Percentiles rank a stretch among this genome's conserved stretches.
These are phyloP conservation scores for Maudiozyma turicensis DNA, from an alignment of 805 yeast genomes.

Conservation along the genomic window DNA sequence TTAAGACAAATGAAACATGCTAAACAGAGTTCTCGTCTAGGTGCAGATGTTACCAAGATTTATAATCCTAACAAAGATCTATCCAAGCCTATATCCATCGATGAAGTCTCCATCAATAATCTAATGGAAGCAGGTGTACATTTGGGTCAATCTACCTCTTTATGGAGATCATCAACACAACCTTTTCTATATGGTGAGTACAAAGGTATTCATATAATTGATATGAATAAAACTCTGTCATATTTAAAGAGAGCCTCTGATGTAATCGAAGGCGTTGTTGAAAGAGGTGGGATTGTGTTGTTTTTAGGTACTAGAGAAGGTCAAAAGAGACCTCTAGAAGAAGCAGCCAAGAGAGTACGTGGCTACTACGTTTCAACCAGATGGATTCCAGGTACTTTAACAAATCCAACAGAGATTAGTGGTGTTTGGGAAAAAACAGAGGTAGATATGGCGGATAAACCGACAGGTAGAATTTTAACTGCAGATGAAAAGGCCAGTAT, in stretches of 20 bases:
- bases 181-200: slow-evolving; percentile 83
- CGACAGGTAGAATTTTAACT: slow-evolving; percentile 50
- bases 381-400: slow-evolving; percentile 93
- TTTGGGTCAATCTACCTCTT: slow-evolving; percentile 77
- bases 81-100: slow-evolving; percentile 44
- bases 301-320: slow-evolving; percentile 80
- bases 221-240: slow-evolving; percentile 71
- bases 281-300: slow-evolving; percentile 74
- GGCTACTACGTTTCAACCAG: slow-evolving; percentile 76
- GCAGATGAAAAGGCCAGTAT: slow-evolving; percentile 41
- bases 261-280: slow-evolving; percentile 74
- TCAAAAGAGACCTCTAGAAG: slow-evolving; percentile 62
- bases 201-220: slow-evolving; percentile 85
- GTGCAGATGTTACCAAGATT: slow-evolving; percentile 51
- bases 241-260: slow-evolving; percentile 73
- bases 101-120: slow-evolving; percentile 55
- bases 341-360: slow-evolving; percentile 65
- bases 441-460: slow-evolving; percentile 62
- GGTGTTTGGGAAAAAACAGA: slow-evolving; percentile 56
- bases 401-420: slow-evolving; percentile 66
- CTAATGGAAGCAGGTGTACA: slow-evolving; percentile 90
- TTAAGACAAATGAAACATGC: slow-evolving; percentile 63
- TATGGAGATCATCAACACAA: slow-evolving; percentile 74
- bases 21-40: slow-evolving; percentile 44
- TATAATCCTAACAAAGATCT: slow-evolving; percentile 64